Evolutionary conservation across 495 filamentous ascomycete species (phyloP).

Genomic region (Talaromyces wortmannii): DNA sequence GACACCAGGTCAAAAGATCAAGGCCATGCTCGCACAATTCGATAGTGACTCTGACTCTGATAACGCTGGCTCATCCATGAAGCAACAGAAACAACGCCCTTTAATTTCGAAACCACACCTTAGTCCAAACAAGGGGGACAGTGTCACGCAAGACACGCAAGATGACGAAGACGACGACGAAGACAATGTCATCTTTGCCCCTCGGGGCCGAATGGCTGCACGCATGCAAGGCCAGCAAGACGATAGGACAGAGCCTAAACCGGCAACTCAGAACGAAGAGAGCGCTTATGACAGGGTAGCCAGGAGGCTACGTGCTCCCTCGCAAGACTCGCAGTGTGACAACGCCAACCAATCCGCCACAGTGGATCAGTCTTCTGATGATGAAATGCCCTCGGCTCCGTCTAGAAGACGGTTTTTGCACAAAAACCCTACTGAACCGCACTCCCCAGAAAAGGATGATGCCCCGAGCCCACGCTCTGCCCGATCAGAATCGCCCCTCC

Average conservation of each 20-base stretch:
- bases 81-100: constrained; percentile 5
- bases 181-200: constrained; percentile 47
- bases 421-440: constrained; percentile 5
- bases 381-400: constrained; percentile 29
- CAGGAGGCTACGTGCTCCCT: constrained; percentile 14
- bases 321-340: not conserved
- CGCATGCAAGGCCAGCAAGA: constrained; percentile 45
- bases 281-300: constrained; percentile 31
- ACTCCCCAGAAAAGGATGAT: constrained; percentile 6
- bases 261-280: constrained; percentile 9
- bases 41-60: constrained; percentile 53
- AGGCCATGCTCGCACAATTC: constrained; percentile 58
- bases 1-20: constrained; percentile 65
- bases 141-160: constrained; percentile 7
- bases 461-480: constrained; percentile 10
- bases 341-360: constrained; percentile 6
- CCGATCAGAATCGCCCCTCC: constrained; percentile 32
- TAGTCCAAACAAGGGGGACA: not conserved
- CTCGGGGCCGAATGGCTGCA: constrained; percentile 64
- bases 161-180: constrained; percentile 30
- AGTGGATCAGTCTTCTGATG: constrained; percentile 12
- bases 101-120: constrained; percentile 1
- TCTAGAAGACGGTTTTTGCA: constrained; percentile 21
- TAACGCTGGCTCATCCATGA: constrained; percentile 12
- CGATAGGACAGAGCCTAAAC: constrained; percentile 5